Conservation (phyloP, 2,329 filamentous ascomycete species). For the Colletotrichum sansevieriae region DNA sequence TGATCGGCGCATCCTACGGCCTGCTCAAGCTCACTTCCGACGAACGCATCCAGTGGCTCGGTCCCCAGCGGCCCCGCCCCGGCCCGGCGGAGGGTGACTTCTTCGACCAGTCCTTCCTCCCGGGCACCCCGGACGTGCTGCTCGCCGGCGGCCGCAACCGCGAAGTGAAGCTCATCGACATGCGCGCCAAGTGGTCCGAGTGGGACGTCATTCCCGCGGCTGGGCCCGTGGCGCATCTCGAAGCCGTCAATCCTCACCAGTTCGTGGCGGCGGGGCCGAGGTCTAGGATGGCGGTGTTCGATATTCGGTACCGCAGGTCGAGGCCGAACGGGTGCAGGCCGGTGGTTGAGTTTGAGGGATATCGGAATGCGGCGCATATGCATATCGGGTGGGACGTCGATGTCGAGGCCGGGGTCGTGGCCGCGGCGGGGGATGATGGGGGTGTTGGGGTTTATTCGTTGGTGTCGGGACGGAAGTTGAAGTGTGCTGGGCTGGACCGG, state of each 20-base stretch:
- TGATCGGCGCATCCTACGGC: constrained; percentile 63
- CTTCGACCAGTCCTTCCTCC: constrained; percentile 63
- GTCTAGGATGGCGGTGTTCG: constrained; percentile 67
- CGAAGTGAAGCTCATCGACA: constrained; percentile 60
- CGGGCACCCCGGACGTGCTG: constrained; percentile 58
- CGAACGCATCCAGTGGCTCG: constrained; percentile 52
- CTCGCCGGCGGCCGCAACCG: constrained; percentile 66
- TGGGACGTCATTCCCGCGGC: constrained; percentile 55
- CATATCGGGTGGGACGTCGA: constrained; percentile 67
- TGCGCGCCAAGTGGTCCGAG: constrained; percentile 53
- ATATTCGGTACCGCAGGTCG: constrained; percentile 60
- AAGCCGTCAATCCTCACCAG: constrained; percentile 61
- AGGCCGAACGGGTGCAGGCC: constrained; percentile 49
- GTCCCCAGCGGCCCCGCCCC: constrained; percentile 44
- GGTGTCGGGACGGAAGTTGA: constrained; percentile 57
- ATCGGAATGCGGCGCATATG: constrained; percentile 63
- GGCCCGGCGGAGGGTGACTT: constrained; percentile 51
- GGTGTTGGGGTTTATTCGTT: constrained; percentile 64
- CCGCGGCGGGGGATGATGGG: constrained; percentile 66
- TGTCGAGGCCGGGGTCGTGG: constrained; percentile 61
- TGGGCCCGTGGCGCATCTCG: constrained; percentile 63
- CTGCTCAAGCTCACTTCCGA: constrained; percentile 54
- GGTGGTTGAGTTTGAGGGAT: constrained; percentile 62
- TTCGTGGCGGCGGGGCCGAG: constrained; percentile 66
- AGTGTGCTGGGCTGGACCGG: constrained; percentile 45